Evolutionary conservation across 805 yeast species (phyloP), one percentile per base, ranked within the genome.

Genomic region (Candida coquimbonensis): DNA sequence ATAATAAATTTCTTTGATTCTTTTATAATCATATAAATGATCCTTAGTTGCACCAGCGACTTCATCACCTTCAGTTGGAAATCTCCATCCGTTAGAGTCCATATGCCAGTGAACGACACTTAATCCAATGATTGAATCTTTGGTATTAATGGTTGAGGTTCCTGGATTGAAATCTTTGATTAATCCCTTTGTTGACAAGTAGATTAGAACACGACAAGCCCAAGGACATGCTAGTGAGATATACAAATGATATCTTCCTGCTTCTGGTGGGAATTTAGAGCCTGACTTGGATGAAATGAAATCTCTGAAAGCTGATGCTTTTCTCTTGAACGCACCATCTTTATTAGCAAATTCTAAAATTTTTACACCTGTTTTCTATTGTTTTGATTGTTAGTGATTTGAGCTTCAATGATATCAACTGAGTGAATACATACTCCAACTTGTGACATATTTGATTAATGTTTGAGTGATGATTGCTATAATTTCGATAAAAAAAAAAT

Each of bases 191-290:
- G 91, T 69, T 12, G 74, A 65, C 44, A 96, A 68, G 3, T 82
- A 73, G 44, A 88, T 82, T 48, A 90, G 70, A 0, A 90, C 79
- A 51, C 98, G 74, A 60, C 87, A 95, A 1, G 97, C 97, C 78
- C 97, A 91, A 5, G 99, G 98, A 66, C 99, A 91, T 2, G 96
- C 96, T 41, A 74, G 70, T 1, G 93, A 83, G 11, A 88, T 95
- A 56, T 85, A 90, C 45, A 89, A 73, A 65, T 90, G 96, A 61
- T 91, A 91, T 57, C 99, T 75, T 47, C 78, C 78, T 39, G 75
- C 72, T 59, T 88, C 96, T 5, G 96, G 87, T 16, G 79, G 69
- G 61, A 80, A 87, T 49, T 72, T 64, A 13, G 87, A 75, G 14
- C 81, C 86, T 1, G 78, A 70, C 26, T 68, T 67, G 1, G 74